phyloP scores from a whole-genome alignment of 805 yeast genomes.

The Saccharomycopsis fodiens region DNA sequence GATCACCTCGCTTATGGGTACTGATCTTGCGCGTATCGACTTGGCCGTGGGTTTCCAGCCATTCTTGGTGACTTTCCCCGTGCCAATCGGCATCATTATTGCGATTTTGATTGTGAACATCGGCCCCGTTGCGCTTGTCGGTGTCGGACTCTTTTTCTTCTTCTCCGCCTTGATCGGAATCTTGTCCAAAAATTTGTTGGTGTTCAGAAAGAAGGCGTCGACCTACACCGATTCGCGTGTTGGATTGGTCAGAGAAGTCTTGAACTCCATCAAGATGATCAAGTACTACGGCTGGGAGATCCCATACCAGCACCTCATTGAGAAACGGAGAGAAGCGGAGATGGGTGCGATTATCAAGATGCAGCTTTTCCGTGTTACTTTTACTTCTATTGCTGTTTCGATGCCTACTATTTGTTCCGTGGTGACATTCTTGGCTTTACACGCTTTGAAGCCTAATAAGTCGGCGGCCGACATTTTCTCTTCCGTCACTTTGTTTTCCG shows the following conservation, averaged over 20 bases:
- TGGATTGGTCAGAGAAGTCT: conserved; percentile 50
- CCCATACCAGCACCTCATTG: conserved; percentile 52
- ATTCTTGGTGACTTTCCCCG: conserved; percentile 45
- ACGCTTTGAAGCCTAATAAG: conserved; percentile 30
- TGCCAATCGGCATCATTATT: conserved; percentile 56
- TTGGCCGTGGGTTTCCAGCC: conserved; percentile 57
- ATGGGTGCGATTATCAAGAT: conserved; percentile 47
- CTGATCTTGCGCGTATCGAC: conserved; percentile 71
- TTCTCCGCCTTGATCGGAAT: conserved; percentile 29
- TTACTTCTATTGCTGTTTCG: conserved; percentile 44
- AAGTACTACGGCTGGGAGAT: conserved; percentile 85
- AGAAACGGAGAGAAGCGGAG: conserved; percentile 49
- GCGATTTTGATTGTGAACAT: conserved; percentile 56
- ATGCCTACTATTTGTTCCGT: conserved; percentile 50
- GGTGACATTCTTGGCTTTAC: conserved; percentile 40
- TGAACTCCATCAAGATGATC: conserved; percentile 58
- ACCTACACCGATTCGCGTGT: conserved; percentile 60
- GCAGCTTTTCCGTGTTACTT: conserved; percentile 50
- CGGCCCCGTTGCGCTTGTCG: conserved; percentile 63
- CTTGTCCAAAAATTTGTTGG: conserved; percentile 40
- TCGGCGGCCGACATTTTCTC: conserved; percentile 62
- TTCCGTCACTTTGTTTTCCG: conserved; percentile 60
- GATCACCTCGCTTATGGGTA: conserved; percentile 66
- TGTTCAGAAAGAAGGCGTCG: conserved; percentile 47
- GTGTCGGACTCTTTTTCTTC: conserved; percentile 43